These are phyloP conservation scores for Argentina anserina DNA, from an alignment of 306 rosid genomes.

Conservation along the genomic window DNA sequence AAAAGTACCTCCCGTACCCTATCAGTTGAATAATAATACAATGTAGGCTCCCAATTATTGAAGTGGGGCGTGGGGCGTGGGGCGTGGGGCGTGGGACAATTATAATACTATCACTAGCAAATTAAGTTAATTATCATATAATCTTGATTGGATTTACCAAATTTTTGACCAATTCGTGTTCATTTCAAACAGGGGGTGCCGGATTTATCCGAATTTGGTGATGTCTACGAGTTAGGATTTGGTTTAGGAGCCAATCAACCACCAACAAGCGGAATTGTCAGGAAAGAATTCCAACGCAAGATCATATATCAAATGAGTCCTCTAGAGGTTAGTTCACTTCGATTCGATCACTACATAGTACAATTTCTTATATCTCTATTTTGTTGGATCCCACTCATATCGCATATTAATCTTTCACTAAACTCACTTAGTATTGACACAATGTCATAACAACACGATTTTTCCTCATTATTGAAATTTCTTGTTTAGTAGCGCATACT, in stretches of 20 bases:
- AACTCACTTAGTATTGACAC: too few species aligned
- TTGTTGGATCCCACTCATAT: too few species aligned
- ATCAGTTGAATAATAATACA: background rate
- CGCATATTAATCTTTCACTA: too few species aligned
- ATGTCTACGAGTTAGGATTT: conserved; percentile 60
- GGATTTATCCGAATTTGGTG: conserved; percentile 75
- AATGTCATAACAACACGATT: too few species aligned
- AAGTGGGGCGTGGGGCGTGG: background rate
- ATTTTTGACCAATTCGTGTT: background rate
- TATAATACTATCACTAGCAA: background rate
- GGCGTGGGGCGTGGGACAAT: background rate
- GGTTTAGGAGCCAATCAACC: conserved; percentile 71
- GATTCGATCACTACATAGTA: too few species aligned
- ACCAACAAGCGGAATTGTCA: conserved; percentile 74
- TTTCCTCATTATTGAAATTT: too few species aligned
- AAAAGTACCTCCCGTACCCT: background rate
- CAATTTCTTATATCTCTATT: too few species aligned
- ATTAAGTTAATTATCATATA: background rate
- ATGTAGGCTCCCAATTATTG: background rate
- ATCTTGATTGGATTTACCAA: background rate
- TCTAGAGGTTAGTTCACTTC: conserved; percentile 50
- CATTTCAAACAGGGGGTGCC: conserved; percentile 62
- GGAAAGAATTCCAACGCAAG: conserved; percentile 74
- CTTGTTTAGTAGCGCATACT: too few species aligned
- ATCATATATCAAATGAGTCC: conserved; percentile 64